Conservation (phyloP, 2,329 filamentous ascomycete species). For the Trichoderma afroharzianum region DNA sequence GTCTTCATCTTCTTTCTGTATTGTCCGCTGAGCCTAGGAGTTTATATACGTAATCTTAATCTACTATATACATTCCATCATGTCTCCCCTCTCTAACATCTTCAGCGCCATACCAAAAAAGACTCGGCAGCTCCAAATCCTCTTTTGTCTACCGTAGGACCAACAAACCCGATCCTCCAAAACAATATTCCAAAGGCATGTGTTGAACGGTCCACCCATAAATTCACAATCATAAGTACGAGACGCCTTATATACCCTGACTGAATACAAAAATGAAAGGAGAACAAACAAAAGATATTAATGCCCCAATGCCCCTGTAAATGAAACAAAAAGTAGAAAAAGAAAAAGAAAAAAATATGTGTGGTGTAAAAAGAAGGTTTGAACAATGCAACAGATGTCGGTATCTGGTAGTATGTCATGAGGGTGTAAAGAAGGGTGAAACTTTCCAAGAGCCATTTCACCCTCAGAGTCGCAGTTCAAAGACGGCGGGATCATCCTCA, state of each 20-base stretch:
- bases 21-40: not conserved
- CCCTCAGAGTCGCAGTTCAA: not conserved
- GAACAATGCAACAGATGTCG: not conserved
- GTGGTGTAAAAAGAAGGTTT: not conserved
- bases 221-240: conserved; percentile 17
- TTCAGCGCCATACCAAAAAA: not conserved
- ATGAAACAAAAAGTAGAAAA: not conserved
- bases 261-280: conserved; percentile 3
- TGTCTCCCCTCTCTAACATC: not conserved
- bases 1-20: not conserved
- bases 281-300: conserved; percentile 1
- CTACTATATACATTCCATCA: not conserved
- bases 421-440: not conserved
- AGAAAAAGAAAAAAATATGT: not conserved
- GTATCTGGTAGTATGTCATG: conserved; percentile 5
- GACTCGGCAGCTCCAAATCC: not conserved
- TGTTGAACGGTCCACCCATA: conserved; percentile 9
- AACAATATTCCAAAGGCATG: not conserved
- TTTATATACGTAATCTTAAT: not conserved
- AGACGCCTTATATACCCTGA: conserved; percentile 16
- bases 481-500: not conserved
- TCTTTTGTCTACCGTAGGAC: not conserved
- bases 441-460: not conserved
- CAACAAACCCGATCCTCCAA: not conserved
- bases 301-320: conserved; percentile 9